Evolutionary conservation across 352 stramenopile species (phyloP).

Genomic region (Pythium coloratum): DNA sequence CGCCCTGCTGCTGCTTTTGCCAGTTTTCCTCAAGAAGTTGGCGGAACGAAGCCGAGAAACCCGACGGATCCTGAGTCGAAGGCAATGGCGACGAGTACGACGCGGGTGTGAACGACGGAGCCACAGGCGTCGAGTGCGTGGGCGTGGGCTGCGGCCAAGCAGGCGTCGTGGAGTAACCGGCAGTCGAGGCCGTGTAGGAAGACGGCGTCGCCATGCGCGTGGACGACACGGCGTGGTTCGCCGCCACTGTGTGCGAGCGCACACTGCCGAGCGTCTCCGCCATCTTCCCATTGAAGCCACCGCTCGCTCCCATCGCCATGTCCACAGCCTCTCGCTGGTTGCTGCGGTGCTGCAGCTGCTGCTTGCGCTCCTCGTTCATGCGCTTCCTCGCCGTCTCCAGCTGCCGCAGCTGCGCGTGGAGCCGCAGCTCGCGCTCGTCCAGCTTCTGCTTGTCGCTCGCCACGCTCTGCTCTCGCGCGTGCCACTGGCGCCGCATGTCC

Average conservation of each 20-base stretch:
- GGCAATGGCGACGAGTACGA: not conserved
- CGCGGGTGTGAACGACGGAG: not conserved
- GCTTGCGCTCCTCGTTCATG: constrained; percentile 49
- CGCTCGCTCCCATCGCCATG: not conserved
- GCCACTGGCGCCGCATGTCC: constrained; percentile 14
- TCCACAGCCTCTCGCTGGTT: constrained; percentile 6
- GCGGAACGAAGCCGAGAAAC: constrained; percentile 47
- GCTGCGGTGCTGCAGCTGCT: constrained; percentile 30
- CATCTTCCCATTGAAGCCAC: not conserved
- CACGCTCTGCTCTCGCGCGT: constrained; percentile 30
- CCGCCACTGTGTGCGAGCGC: not conserved
- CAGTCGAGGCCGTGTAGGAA: not conserved
- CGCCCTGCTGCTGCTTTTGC: constrained; percentile 31
- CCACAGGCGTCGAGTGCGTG: not conserved
- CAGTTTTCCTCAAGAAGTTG: constrained; percentile 63
- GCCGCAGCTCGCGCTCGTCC: constrained; percentile 44
- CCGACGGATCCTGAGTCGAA: constrained; percentile 42
- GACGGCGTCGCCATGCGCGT: not conserved
- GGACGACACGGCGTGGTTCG: not conserved
- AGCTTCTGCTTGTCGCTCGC: constrained; percentile 42
- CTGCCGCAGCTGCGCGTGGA: constrained; percentile 58
- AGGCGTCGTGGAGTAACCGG: not conserved
- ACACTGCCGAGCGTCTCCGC: not conserved
- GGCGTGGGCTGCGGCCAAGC: not conserved
- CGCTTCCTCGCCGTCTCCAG: constrained; percentile 45